Evolutionary conservation across 2,329 filamentous ascomycete species (phyloP).

Genomic region (Bipolaris victoriae): DNA sequence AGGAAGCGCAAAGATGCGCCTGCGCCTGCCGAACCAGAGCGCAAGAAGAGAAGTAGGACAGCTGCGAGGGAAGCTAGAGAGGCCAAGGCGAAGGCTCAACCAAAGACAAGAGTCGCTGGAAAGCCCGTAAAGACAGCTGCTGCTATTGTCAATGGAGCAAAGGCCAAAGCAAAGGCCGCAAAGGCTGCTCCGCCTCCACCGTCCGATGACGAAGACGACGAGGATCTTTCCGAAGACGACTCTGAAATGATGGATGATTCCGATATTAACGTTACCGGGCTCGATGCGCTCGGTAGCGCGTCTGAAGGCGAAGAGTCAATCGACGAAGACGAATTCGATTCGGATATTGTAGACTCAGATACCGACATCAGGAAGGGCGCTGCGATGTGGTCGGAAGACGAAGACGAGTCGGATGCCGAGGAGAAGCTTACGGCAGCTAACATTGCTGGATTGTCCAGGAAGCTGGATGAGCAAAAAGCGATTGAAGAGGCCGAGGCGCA

Average conservation of each 20-base stretch:
- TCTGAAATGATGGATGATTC: conserved; percentile 51
- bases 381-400: conserved; percentile 94
- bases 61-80: conserved; percentile 43
- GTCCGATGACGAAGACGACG: conserved; percentile 42
- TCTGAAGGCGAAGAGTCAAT: conserved; percentile 47
- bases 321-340: conserved; percentile 49
- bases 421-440: conserved; percentile 94
- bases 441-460: conserved; percentile 87
- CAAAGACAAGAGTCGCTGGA: conserved; percentile 22
- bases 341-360: conserved; percentile 69
- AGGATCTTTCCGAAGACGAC: conserved; percentile 33
- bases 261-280: conserved; percentile 42
- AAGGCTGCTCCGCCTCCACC: conserved; percentile 40
- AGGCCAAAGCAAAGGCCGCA: conserved; percentile 36
- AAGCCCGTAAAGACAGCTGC: conserved; percentile 47
- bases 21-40: conserved; percentile 51
- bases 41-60: conserved; percentile 66
- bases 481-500: conserved; percentile 82
- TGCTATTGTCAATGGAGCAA: conserved; percentile 46
- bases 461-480: conserved; percentile 78
- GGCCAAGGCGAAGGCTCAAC: conserved; percentile 22
- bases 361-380: conserved; percentile 47
- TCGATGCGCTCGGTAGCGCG: conserved; percentile 51
- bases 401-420: conserved; percentile 88
- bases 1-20: conserved; percentile 87